Conservation (phyloP, 129 eudicot genomes). For the Dittrichia graveolens region DNA sequence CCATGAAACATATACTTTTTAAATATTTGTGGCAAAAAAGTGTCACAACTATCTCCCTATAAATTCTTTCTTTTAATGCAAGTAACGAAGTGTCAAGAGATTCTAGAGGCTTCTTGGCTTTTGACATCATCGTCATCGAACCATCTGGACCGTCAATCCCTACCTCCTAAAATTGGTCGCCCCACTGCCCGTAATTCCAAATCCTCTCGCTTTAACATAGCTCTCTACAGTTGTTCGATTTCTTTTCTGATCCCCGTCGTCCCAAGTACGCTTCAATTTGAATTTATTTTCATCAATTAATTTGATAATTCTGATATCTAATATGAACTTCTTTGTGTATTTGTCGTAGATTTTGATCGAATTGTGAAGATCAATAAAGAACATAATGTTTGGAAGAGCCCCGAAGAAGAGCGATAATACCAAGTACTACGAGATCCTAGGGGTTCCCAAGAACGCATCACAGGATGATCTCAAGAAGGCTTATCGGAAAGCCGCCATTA, state of each 20-base stretch:
- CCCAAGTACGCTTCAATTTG: neutral
- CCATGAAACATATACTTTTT: too few species aligned
- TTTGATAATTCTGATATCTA: neutral
- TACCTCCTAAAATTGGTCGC: neutral
- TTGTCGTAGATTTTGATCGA: constrained; percentile 20
- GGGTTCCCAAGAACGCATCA: constrained; percentile 67
- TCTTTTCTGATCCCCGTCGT: constrained; percentile 12
- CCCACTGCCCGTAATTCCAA: constrained; percentile 11
- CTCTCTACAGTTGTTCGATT: neutral
- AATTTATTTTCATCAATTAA: neutral
- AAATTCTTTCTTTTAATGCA: too few species aligned
- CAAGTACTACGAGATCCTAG: constrained; percentile 72
- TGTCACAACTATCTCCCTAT: too few species aligned
- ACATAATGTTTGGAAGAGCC: constrained; percentile 70
- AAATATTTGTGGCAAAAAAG: too few species aligned
- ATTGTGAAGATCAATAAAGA: constrained; percentile 9
- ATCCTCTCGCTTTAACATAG: constrained; percentile 13
- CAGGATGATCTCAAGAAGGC: constrained; percentile 84
- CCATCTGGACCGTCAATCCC: constrained; percentile 21
- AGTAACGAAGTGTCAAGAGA: neutral
- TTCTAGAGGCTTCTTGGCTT: constrained; percentile 23
- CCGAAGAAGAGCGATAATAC: constrained; percentile 80
- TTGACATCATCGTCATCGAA: neutral
- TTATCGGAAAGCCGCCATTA: constrained; percentile 76
- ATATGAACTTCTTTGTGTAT: neutral